These are phyloP conservation scores for Geotrichum siamense DNA, from an alignment of 1,139 yeast species.

Conservation along the genomic window DNA sequence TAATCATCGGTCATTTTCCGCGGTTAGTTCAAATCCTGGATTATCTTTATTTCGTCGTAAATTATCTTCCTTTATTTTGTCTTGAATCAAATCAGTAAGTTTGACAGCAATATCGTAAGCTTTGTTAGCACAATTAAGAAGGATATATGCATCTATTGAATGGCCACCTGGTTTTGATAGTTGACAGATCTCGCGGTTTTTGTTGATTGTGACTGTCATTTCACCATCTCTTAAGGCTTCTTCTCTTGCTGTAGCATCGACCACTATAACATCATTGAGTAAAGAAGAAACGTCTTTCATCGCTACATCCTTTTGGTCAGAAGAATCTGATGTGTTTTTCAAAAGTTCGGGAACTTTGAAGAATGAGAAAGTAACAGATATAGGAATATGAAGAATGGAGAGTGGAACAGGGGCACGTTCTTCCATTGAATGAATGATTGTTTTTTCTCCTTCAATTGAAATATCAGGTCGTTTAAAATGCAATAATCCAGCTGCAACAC, in stretches of 20 bases:
- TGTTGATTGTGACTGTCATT: slow-evolving; percentile 78
- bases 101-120: slow-evolving; percentile 59
- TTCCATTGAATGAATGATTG: slow-evolving; percentile 59
- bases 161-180: slow-evolving; percentile 86
- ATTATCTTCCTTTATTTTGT: slow-evolving; percentile 51
- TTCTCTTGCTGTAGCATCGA: slow-evolving; percentile 75
- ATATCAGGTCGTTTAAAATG: slow-evolving; percentile 84
- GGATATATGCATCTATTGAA: slow-evolving; percentile 64
- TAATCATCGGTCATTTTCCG: slow-evolving; percentile 31
- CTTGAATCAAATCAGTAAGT: slow-evolving; percentile 58
- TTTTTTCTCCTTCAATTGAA: slow-evolving; percentile 60
- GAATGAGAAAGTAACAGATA: slow-evolving; percentile 85
- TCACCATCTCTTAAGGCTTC: slow-evolving; percentile 72
- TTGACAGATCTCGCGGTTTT: slow-evolving; percentile 86
- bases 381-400: slow-evolving; percentile 80
- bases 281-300: slow-evolving; percentile 38
- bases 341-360: slow-evolving; percentile 39
- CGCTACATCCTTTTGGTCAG: slow-evolving; percentile 25
- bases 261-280: slow-evolving; percentile 49
- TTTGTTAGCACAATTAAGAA: slow-evolving; percentile 61
- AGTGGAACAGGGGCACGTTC: slow-evolving; percentile 86
- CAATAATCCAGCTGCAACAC: slow-evolving; percentile 76
- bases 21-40: slow-evolving; percentile 28
- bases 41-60: slow-evolving; percentile 32
- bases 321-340: slow-evolving; percentile 16